These are phyloP conservation scores for Plasmodium vivax DNA, from an alignment of 169 alveolate species.

Conservation along the genomic window DNA sequence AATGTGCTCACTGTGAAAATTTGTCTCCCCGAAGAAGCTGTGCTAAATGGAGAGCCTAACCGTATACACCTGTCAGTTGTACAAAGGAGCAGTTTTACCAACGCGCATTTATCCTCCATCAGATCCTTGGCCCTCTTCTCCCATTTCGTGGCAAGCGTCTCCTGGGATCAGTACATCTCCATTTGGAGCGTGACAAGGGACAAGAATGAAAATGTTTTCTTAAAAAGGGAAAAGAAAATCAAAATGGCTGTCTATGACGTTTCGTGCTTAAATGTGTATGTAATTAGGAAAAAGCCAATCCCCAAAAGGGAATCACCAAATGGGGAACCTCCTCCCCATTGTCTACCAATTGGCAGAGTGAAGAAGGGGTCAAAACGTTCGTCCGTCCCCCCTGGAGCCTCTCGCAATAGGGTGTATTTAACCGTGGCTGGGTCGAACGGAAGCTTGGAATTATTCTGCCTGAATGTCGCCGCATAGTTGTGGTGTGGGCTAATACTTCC, in stretches of 20 bases:
- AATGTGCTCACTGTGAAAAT: slow-evolving; percentile 26
- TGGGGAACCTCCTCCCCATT: neutral
- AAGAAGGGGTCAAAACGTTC: neutral
- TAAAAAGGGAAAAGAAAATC: neutral
- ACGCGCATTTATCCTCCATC: slow-evolving; percentile 58
- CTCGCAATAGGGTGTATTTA: neutral
- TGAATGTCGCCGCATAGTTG: neutral
- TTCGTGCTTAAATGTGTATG: slow-evolving; percentile 29
- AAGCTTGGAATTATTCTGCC: slow-evolving; percentile 6
- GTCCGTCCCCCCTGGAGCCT: neutral
- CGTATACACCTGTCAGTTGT: neutral
- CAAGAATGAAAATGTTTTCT: neutral
- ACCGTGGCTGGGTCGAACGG: slow-evolving; percentile 12
- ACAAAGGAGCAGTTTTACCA: slow-evolving; percentile 12
- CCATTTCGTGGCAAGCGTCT: slow-evolving; percentile 13
- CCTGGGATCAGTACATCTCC: slow-evolving; percentile 66
- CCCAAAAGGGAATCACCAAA: neutral
- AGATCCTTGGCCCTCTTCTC: slow-evolving; percentile 29
- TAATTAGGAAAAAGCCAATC: slow-evolving; percentile 6
- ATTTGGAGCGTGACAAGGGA: slow-evolving; percentile 28
- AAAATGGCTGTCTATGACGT: slow-evolving; percentile 72
- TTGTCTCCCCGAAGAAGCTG: neutral
- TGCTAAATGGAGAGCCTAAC: neutral
- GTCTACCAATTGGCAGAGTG: neutral
- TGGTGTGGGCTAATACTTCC: neutral